These are phyloP conservation scores for Neonectria punicea DNA, from an alignment of 2,329 filamentous ascomycete species.

Conservation along the genomic window DNA sequence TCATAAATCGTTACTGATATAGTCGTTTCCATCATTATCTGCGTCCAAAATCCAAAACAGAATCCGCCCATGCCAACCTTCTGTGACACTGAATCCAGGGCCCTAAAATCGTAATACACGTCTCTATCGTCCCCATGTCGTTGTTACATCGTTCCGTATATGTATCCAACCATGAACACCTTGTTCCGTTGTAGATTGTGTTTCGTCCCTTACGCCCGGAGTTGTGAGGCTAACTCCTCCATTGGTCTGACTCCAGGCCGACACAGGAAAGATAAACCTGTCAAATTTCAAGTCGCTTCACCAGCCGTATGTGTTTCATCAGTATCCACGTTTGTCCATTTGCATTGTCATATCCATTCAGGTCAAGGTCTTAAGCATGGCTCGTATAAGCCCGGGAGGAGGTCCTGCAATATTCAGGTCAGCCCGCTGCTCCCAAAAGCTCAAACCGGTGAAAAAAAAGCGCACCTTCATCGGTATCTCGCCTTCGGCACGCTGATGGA, in stretches of 20 bases:
- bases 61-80: conserved; percentile 1
- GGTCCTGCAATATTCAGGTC: conserved; percentile 62
- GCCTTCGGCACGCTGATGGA: conserved; percentile 83
- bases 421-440: conserved; percentile 42
- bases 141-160: conserved; percentile 14
- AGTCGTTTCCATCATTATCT: conserved; percentile 14
- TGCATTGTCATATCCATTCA: conserved; percentile 48
- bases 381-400: conserved; percentile 70
- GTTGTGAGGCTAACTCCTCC: background rate
- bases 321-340: conserved; percentile 8
- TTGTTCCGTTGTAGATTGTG: background rate
- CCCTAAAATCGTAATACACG: conserved; percentile 6
- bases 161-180: conserved; percentile 8
- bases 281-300: conserved; percentile 26
- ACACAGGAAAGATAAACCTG: conserved; percentile 10
- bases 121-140: conserved; percentile 15
- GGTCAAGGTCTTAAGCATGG: conserved; percentile 77
- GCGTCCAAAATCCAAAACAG: conserved; percentile 11
- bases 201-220: background rate
- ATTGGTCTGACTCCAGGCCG: conserved; percentile 4
- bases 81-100: background rate
- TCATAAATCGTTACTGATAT: conserved; percentile 25
- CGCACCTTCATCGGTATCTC: conserved; percentile 71
- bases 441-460: conserved; percentile 39
- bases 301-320: background rate